These are phyloP conservation scores for Symbiodinium pilosum DNA, from an alignment of 73 alveolate species.

Conservation along the genomic window DNA sequence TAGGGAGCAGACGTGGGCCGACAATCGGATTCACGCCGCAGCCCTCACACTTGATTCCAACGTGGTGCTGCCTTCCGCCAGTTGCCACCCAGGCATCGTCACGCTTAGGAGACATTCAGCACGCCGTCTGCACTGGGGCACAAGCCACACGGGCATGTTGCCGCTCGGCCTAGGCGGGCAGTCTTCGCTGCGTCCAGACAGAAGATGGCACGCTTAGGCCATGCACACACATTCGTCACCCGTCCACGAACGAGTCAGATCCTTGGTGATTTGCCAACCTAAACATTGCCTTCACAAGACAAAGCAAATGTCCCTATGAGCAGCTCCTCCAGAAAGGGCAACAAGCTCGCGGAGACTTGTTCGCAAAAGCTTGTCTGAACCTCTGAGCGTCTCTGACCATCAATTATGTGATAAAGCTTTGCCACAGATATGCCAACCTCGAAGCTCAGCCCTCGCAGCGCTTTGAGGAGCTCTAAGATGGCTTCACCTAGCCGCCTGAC, in stretches of 20 bases:
- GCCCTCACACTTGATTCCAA: constrained; percentile 33
- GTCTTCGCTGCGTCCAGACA: too few relatives aligned
- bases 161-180: constrained; percentile 7
- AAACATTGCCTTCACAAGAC: not conserved
- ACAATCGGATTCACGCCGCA: constrained; percentile 62
- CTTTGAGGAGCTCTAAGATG: constrained; percentile 48
- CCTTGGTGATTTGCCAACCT: not conserved
- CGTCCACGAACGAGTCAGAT: constrained; percentile 25
- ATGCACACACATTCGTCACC: constrained; percentile 27
- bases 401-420: not conserved
- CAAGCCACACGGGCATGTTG: not conserved
- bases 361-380: constrained; percentile 68
- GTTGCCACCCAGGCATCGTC: not conserved
- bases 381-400: not conserved
- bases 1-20: constrained; percentile 42
- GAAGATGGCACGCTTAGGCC: too few relatives aligned
- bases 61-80: constrained; percentile 32
- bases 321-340: constrained; percentile 58
- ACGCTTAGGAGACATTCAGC: not conserved
- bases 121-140: not conserved
- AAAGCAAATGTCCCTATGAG: not conserved
- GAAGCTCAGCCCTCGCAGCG: constrained; percentile 50
- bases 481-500: constrained; percentile 83
- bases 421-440: not conserved
- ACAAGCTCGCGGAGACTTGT: constrained; percentile 1